Percentiles rank a stretch among this genome's conserved stretches.
Evolutionary conservation across 148 eudicot genomes (phyloP).

Genomic region (Gaultheria prostrata): DNA sequence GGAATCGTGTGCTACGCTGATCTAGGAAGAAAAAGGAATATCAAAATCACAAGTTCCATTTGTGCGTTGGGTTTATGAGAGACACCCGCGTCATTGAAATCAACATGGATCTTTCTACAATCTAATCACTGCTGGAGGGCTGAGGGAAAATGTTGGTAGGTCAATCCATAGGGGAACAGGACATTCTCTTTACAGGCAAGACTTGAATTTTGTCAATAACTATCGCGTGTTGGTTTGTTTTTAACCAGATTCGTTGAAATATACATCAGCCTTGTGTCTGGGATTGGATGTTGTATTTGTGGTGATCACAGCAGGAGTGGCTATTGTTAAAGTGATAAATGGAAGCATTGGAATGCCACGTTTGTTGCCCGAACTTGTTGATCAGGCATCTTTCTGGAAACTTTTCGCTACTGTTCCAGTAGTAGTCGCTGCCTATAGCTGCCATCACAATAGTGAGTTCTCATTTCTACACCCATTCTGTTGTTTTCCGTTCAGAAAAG

Average conservation of each 20-base stretch:
- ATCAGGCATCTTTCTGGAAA: conserved; percentile 80
- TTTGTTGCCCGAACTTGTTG: conserved; percentile 58
- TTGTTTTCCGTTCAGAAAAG: not conserved
- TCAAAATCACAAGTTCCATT: too few species aligned
- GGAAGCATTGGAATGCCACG: conserved; percentile 66
- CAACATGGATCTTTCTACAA: too few species aligned
- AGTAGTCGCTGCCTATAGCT: conserved; percentile 77
- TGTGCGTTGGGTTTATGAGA: too few species aligned
- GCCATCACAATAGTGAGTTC: conserved; percentile 75
- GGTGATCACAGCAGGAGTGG: conserved; percentile 69
- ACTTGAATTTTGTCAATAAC: too few species aligned
- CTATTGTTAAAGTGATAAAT: conserved; percentile 48
- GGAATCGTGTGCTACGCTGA: too few species aligned
- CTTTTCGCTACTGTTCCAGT: conserved; percentile 76
- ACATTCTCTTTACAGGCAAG: too few species aligned
- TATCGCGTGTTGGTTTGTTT: too few species aligned
- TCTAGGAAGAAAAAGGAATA: too few species aligned
- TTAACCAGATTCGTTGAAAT: conserved; percentile 70
- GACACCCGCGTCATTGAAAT: too few species aligned
- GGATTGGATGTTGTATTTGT: conserved; percentile 81
- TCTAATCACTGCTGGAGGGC: too few species aligned
- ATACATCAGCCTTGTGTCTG: conserved; percentile 82
- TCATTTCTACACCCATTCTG: not conserved
- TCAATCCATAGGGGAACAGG: too few species aligned
- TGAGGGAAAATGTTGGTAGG: too few species aligned